Base-by-base conservation (phyloP, 1,284 basidiomycete genomes). In the Irpex sp. region DNA sequence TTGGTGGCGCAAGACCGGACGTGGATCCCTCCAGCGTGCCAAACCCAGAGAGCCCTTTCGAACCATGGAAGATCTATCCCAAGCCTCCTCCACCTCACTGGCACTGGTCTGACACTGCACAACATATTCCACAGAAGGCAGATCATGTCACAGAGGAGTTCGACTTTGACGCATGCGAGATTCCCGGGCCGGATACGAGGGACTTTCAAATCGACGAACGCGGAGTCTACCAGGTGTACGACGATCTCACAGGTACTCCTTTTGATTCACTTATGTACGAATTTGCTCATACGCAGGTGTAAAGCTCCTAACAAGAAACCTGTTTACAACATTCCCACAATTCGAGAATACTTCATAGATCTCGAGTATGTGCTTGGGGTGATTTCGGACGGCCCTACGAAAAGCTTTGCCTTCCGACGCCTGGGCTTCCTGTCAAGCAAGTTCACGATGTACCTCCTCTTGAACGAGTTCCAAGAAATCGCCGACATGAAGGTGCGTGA, bases 371-470 rank as follows among this genome's bases (percentile, higher is more conserved):
- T 95, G 8, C 82, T 96, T 10, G 79, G 81, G 9, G 91, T 95
- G 62, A 96, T 96, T 64, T 86, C 92, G 0, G 93, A 96, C 69
- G 96, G 97, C 0, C 97, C 97, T 0, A 90, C 94, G 4, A 99
- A 99, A 78, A 94, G 91, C 67, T 97, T 98, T 72, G 96, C 97
- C 0, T 99, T 91, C 77, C 83, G 95, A 3, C 79, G 97, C 59
- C 81, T 99, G 66, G 95, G 94, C 77, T 99, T 96, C 71, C 82
- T 99, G 10, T 82, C 88, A n/a, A 91, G 91, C 78, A 98, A 98
- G 75, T 99, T 96, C 80, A 91, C 90, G 59, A 91, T 99, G 85
- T 96, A 98, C 73, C 85, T 82, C 53, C 80, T 99, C 12, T 77
- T 99, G 67, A 97, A 99, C 67, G 96, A 99, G 74, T 93, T 92